Conservation (phyloP, 345 rosid genomes). For the Jatropha curcas region DNA sequence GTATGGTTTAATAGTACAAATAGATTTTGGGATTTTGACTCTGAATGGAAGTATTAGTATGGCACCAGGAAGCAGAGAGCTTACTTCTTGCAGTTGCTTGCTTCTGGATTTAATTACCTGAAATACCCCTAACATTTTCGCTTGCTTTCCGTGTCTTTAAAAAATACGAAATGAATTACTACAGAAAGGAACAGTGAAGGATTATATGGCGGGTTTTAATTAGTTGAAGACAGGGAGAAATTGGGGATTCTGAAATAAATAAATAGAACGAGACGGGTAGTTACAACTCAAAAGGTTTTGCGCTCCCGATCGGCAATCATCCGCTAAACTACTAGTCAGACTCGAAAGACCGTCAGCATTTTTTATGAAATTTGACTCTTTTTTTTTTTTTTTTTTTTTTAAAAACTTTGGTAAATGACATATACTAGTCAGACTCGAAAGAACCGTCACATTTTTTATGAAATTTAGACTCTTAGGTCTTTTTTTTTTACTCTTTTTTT, state of each 20-base stretch:
- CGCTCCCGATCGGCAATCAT: too few species aligned
- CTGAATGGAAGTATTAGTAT: neutral
- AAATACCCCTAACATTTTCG: neutral
- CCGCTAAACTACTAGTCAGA: neutral
- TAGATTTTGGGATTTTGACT: neutral
- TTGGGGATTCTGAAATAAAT: neutral
- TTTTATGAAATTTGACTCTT: neutral
- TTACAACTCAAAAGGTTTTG: neutral
- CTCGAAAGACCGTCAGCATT: neutral
- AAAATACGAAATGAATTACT: too few species aligned
- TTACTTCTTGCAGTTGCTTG: conserved; percentile 1
- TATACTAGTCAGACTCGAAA: too few species aligned
- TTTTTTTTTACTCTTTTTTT: too few species aligned
- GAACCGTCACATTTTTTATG: too few species aligned
- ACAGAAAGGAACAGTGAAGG: neutral
- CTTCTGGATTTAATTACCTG: neutral
- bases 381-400: neutral
- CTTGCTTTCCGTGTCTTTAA: too few species aligned
- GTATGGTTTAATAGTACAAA: neutral
- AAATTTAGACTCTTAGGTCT: too few species aligned
- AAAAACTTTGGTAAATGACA: too few species aligned
- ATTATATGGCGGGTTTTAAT: neutral
- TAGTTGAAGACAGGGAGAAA: neutral
- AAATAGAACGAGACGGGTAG: too few species aligned
- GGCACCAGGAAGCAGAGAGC: neutral